Evolutionary conservation across 306 rosid species (phyloP), one percentile per base, ranked within the genome.

Genomic region (Quercus glauca): DNA sequence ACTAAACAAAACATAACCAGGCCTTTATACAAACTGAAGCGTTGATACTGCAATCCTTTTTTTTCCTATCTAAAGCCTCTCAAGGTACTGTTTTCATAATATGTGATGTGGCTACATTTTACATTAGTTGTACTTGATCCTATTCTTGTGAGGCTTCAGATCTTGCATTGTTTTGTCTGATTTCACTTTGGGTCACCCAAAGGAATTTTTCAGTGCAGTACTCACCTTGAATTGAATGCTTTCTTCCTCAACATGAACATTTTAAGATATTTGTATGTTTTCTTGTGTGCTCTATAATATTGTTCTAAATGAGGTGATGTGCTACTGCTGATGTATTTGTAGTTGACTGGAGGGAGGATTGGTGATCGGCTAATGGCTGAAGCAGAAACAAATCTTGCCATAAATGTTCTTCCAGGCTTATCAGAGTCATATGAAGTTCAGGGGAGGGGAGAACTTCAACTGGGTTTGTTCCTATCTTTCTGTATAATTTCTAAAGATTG

Each of bases 361-460:
- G 97, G 99, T 45, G 93, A 89, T 71, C 94, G 99, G 20, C 81
- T 95, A 70, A 78, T 86, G 89, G 96, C 98, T 70, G 99, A 95
- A 91, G 90, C 99, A 18, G 99, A 95, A 87, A 95, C 99, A 64
- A 95, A 95, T 86, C 97, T 95, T 73, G 99, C 99, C 76, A 91
- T 95, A 82, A 95, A 93, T 91, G 98, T 93, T 83, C 88, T 95
- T 77, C 98, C 99, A 18, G 99, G 98, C 77, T 79, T 93, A 80
- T 88, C 97, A 55, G 99, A 95, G 56, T 89, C 98, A 52, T 95
- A 37, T 81, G 99, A 95, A 92, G 99, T 95, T 83, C 99, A 93
- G 86, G 99, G 99, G 82, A 92, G 98, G 81, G 99, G 99, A 86
- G 99, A 95, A 89, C 93, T 95, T 80, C 99, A 95, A 85, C 86